A percentile compares a stretch with the other conserved stretches of the same genome.
Evolutionary conservation across 2,329 filamentous ascomycete species (phyloP).

Genomic region (Mollisiaceae sp.): DNA sequence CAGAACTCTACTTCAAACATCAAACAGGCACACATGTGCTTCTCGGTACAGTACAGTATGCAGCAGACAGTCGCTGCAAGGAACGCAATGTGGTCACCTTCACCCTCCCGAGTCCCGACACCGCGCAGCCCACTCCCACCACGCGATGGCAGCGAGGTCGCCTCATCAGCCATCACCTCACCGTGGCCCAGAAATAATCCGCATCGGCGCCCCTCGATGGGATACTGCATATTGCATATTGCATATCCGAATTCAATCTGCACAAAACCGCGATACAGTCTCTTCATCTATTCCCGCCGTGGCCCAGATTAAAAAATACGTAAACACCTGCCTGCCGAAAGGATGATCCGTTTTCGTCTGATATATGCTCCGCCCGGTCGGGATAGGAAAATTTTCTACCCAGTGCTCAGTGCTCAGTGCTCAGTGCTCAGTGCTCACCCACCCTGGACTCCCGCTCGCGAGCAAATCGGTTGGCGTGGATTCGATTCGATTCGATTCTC

Average conservation of each 20-base stretch:
- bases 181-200: not conserved
- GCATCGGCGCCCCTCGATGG: not conserved
- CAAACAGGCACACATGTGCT: not conserved
- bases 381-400: not conserved
- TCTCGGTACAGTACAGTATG: not conserved
- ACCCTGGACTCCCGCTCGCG: not conserved
- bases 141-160: not conserved
- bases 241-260: constrained; percentile 12
- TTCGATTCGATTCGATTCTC: not conserved
- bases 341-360: not conserved
- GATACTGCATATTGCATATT: constrained; percentile 9
- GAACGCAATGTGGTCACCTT: not conserved
- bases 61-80: not conserved
- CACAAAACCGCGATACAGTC: constrained; percentile 8
- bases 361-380: constrained; percentile 1
- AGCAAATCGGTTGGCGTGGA: not conserved
- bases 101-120: no score
- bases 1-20: constrained; percentile 12
- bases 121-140: not conserved
- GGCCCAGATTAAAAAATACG: not conserved
- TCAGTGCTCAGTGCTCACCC: no score
- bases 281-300: constrained; percentile 6
- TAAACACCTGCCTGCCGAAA: not conserved
- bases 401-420: no score
- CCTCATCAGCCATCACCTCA: not conserved